Evolutionary conservation across 202 grass and related monocot species (phyloP), one percentile per base, ranked within the genome.

Genomic region (Digitaria exilis): DNA sequence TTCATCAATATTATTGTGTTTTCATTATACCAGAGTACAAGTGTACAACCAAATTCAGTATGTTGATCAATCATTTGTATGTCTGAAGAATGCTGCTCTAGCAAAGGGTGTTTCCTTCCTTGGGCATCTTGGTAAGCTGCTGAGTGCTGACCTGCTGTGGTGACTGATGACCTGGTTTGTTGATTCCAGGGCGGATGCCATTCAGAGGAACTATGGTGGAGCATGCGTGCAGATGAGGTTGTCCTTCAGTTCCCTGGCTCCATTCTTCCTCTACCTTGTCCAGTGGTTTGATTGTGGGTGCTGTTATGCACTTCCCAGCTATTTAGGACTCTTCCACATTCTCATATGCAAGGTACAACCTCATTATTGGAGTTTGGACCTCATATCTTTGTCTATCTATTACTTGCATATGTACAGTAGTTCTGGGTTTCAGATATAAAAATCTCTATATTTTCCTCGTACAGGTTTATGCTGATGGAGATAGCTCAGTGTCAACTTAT

Each of bases 401-500:
- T 52, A 37, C 7, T 22, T 56, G 10, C 48, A 83, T 19, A 41
- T 73, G 39, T 61, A 31, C 65, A 61, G 14, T 3, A 51, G 65
- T 0, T 60, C 22, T 76, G 41, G n/a, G 35, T 88, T 76, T 70
- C 43, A 78, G 16, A 1, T 32, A 43, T 67, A 22, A 39, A 39
- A 79, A 32, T 28, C 0, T 69, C 83, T 18, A 48, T 73, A 1
- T 60, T 81, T 73, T 78, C 1, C 60, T 71, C 69, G 21, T 45
- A n/a, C 71, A 96, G 90, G 90, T 92, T 87, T 92, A 90, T 90
- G 80, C 83, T 18, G 93, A 90, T 74, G 93, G 93, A 71, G 84
- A 84, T 75, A 90, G 85, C 80, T 90, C 90, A 9, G 75, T 90
- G 66, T 90, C 93, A 9, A 84, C 87, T 7, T 90, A 81, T 11